These are phyloP conservation scores for Corynascus novoguineensis DNA, from an alignment of 495 filamentous ascomycete species.

Conservation along the genomic window DNA sequence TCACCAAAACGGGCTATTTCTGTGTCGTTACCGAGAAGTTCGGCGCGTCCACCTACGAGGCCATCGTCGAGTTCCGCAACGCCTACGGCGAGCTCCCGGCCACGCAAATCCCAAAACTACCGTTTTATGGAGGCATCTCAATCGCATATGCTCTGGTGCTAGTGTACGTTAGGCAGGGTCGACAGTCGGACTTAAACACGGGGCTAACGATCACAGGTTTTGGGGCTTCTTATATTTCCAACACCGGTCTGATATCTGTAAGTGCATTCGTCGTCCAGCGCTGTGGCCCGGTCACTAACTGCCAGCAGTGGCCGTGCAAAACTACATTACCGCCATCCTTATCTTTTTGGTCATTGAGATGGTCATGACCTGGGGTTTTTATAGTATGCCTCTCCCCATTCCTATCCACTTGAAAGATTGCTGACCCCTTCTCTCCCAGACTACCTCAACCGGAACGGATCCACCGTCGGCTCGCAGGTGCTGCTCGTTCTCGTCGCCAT, in stretches of 20 bases:
- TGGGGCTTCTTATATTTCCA: slow-evolving; percentile 97
- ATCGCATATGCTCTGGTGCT: slow-evolving; percentile 89
- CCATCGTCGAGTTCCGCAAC: slow-evolving; percentile 85
- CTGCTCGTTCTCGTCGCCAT: slow-evolving; percentile 86
- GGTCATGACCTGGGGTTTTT: slow-evolving; percentile 97
- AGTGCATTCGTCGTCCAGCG: slow-evolving; percentile 25
- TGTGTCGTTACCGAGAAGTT: slow-evolving; percentile 77
- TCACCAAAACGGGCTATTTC: slow-evolving; percentile 90
- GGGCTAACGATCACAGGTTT: slow-evolving; percentile 39
- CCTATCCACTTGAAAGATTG: not conserved
- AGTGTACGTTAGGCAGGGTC: slow-evolving; percentile 32
- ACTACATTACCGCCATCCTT: slow-evolving; percentile 97
- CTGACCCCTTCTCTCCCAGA: slow-evolving; percentile 51
- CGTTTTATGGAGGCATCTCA: slow-evolving; percentile 93
- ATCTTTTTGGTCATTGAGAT: slow-evolving; percentile 93
- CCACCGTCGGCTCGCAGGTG: slow-evolving; percentile 74
- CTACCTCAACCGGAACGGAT: slow-evolving; percentile 83
- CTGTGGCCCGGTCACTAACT: slow-evolving; percentile 30
- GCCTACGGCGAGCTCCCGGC: slow-evolving; percentile 94
- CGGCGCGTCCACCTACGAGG: slow-evolving; percentile 60
- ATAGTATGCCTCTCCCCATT: slow-evolving; percentile 42
- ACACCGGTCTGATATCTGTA: slow-evolving; percentile 85
- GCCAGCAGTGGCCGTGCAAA: slow-evolving; percentile 80
- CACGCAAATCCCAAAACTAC: slow-evolving; percentile 91
- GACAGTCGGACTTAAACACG: not conserved